A percentile compares a stretch with the other conserved stretches of the same genome.
phyloP scores from a whole-genome alignment of 129 eudicot species.

The Rutidosis leptorrhynchoides region DNA sequence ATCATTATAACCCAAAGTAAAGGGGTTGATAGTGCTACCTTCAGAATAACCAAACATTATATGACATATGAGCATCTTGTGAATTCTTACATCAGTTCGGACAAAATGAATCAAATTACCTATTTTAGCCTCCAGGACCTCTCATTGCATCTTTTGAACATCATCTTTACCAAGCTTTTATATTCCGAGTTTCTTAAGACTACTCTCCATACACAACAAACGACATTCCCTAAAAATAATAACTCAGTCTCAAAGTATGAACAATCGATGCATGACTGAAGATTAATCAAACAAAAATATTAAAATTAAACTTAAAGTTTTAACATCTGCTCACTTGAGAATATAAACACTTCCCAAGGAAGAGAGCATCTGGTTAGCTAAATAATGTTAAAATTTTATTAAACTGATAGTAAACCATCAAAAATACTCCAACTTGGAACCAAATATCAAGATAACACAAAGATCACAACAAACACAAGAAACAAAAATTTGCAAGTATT shows the following conservation, averaged over 20 bases:
- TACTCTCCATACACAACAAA: slow-evolving; percentile 57
- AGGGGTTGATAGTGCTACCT: not conserved
- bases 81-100: slow-evolving; percentile 57
- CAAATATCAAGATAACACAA: too few species aligned
- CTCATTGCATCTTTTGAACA: slow-evolving; percentile 97
- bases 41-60: not conserved
- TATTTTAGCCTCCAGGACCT: slow-evolving; percentile 84
- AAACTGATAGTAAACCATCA: too few species aligned
- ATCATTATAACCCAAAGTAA: not conserved
- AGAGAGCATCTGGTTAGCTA: too few species aligned
- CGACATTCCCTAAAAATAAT: slow-evolving; percentile 64
- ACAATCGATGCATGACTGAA: not conserved
- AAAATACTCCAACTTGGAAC: too few species aligned
- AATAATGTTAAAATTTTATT: too few species aligned
- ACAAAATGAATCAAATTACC: slow-evolving; percentile 90
- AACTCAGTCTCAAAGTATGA: slow-evolving; percentile 10
- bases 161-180: slow-evolving; percentile 88
- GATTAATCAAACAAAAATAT: too few species aligned
- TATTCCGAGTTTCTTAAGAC: slow-evolving; percentile 76
- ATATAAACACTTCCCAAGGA: too few species aligned
- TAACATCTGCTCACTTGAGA: too few species aligned
- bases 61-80: not conserved
- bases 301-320: too few species aligned
- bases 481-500: too few species aligned
- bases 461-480: too few species aligned